phyloP scores from a whole-genome alignment of 805 yeast genomes.

The Saccharomycopsis capsularis region DNA sequence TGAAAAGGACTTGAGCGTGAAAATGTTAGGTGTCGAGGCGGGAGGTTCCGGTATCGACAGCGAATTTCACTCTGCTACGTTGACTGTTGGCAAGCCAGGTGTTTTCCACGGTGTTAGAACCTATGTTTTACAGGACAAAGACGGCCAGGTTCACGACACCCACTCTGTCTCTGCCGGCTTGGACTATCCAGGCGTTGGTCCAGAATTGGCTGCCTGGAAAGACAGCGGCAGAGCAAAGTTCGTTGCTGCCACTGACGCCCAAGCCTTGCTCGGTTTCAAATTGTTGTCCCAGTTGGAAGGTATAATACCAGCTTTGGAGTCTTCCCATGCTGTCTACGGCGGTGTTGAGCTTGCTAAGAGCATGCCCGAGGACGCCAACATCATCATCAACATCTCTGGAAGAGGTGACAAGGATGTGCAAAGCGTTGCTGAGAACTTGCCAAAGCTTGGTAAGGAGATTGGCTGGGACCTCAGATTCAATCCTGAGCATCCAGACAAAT shows the following conservation, averaged over 20 bases:
- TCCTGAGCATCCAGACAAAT: constrained; percentile 20
- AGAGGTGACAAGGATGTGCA: constrained; percentile 99
- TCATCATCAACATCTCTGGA: constrained; percentile 89
- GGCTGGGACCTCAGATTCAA: constrained; percentile 96
- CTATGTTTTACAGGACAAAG: constrained; percentile 80
- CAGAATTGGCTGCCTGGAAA: constrained; percentile 95
- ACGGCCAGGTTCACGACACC: constrained; percentile 96
- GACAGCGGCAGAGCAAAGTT: constrained; percentile 87
- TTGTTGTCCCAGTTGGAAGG: constrained; percentile 90
- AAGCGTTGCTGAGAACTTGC: constrained; percentile 91
- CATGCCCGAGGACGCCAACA: constrained; percentile 68
- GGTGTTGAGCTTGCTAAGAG: constrained; percentile 84
- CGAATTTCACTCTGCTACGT: constrained; percentile 85
- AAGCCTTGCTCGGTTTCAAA: constrained; percentile 87
- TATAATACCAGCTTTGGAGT: constrained; percentile 96
- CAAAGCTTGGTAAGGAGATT: constrained; percentile 80
- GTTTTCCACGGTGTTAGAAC: constrained; percentile 98
- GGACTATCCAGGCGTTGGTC: constrained; percentile 99
- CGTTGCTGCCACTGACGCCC: constrained; percentile 89
- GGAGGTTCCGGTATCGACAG: constrained; percentile 97
- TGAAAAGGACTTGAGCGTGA: constrained; percentile 70
- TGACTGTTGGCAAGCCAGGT: constrained; percentile 93
- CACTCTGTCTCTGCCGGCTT: constrained; percentile 98
- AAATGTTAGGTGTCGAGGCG: constrained; percentile 91
- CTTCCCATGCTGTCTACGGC: constrained; percentile 93